A percentile compares a stretch with the other conserved stretches of the same genome.
phyloP scores from a whole-genome alignment of 495 filamentous ascomycete genomes.

The Poronia punctata region DNA sequence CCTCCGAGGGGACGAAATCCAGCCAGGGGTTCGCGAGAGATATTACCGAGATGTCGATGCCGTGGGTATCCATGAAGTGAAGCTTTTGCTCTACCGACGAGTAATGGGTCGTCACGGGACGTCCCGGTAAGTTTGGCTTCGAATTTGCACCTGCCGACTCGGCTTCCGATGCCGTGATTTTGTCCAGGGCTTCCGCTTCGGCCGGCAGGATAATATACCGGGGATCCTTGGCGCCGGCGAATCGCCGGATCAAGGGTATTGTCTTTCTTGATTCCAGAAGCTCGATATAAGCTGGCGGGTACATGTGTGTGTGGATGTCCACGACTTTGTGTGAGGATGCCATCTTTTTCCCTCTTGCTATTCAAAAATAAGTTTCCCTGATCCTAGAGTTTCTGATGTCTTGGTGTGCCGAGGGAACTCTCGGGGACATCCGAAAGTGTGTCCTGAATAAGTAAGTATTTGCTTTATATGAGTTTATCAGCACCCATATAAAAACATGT shows the following conservation, averaged over 20 bases:
- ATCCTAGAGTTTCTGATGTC: too few relatives aligned
- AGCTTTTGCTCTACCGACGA: constrained; percentile 67
- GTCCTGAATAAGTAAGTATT: too few relatives aligned
- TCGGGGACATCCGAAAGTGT: too few relatives aligned
- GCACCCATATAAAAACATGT: too few relatives aligned
- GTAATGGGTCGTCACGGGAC: constrained; percentile 70
- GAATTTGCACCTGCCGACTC: constrained; percentile 28
- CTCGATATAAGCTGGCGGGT: constrained; percentile 74
- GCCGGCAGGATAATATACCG: constrained; percentile 76
- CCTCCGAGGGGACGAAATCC: constrained; percentile 63
- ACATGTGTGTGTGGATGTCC: constrained; percentile 94
- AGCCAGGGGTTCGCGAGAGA: constrained; percentile 95
- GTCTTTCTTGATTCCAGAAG: constrained; percentile 68
- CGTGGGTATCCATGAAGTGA: constrained; percentile 78
- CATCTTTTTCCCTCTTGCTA: too few relatives aligned
- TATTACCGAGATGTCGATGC: constrained; percentile 75
- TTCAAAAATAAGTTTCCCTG: too few relatives aligned
- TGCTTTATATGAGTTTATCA: too few relatives aligned
- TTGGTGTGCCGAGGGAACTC: too few relatives aligned
- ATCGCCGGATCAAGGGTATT: constrained; percentile 76
- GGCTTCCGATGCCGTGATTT: constrained; percentile 25
- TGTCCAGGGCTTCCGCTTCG: constrained; percentile 53
- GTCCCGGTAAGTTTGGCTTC: constrained; percentile 55
- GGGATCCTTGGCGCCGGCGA: constrained; percentile 48
- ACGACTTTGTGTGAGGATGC: constrained; percentile 43